Percentiles rank a stretch among this genome's conserved stretches.
phyloP scores from a whole-genome alignment of 805 yeast species.

The Cyberlindnera mrakii region DNA sequence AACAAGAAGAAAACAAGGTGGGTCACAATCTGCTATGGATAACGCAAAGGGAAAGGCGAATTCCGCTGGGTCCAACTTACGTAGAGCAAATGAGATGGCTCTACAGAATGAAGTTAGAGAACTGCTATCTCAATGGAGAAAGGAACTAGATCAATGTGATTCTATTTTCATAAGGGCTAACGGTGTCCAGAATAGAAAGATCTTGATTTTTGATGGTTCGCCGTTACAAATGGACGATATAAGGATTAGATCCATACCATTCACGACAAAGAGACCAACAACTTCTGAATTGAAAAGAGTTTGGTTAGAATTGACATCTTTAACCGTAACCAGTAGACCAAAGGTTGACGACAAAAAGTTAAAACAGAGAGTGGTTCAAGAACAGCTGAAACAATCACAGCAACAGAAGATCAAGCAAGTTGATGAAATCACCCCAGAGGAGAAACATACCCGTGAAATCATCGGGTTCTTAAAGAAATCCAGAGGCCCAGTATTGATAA shows the following conservation, averaged over 20 bases:
- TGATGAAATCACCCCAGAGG: slow-evolving; percentile 30
- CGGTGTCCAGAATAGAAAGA: slow-evolving; percentile 60
- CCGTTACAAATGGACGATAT: slow-evolving; percentile 46
- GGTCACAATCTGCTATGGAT: slow-evolving; percentile 89
- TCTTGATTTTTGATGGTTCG: slow-evolving; percentile 58
- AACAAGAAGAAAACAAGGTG: slow-evolving; percentile 96
- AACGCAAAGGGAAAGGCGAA: slow-evolving; percentile 92
- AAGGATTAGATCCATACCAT: slow-evolving; percentile 70
- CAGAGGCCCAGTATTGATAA: slow-evolving; percentile 66
- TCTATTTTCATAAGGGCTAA: slow-evolving; percentile 76
- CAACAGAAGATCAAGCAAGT: slow-evolving; percentile 19
- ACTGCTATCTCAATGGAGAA: slow-evolving; percentile 60
- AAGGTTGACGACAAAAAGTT: slow-evolving; percentile 27
- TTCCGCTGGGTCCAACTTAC: slow-evolving; percentile 87
- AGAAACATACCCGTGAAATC: slow-evolving; percentile 51
- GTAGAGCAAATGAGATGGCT: slow-evolving; percentile 87
- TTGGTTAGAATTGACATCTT: slow-evolving; percentile 71
- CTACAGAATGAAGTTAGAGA: slow-evolving; percentile 72
- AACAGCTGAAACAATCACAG: slow-evolving; percentile 25
- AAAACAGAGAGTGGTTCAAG: slow-evolving; percentile 25
- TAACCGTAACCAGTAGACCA: slow-evolving; percentile 52
- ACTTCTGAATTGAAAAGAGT: slow-evolving; percentile 72
- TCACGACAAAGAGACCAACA: slow-evolving; percentile 86
- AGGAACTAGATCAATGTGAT: slow-evolving; percentile 52
- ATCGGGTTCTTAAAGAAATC: slow-evolving; percentile 59